Percentiles rank a stretch among this genome's conserved stretches.
Evolutionary conservation across 805 yeast species (phyloP).

Genomic region (Kazachstania bromeliacearum): DNA sequence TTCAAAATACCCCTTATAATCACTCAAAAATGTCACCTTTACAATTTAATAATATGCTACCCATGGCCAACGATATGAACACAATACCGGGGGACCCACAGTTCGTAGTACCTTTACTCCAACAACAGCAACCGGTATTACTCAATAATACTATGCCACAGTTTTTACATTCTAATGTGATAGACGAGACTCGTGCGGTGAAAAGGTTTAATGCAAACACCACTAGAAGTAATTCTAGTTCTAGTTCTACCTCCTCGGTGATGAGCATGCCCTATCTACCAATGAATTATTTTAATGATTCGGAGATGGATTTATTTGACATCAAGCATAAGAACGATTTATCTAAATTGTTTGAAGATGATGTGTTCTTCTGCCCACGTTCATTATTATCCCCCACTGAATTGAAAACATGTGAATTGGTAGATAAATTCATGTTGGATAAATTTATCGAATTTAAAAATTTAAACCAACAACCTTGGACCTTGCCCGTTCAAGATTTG

Average conservation of each 20-base stretch:
- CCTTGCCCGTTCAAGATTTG: too few species aligned
- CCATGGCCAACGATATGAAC: slow-evolving; percentile 1
- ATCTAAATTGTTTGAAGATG: slow-evolving; percentile 27
- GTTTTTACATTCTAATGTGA: background rate
- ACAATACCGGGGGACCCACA: too few species aligned
- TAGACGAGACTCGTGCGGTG: slow-evolving; percentile 4
- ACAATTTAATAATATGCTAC: too few species aligned
- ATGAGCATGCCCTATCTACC: slow-evolving; percentile 1
- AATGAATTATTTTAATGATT: background rate
- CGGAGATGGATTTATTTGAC: slow-evolving; percentile 1
- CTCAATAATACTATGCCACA: background rate
- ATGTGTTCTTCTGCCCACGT: slow-evolving; percentile 26
- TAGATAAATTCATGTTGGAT: slow-evolving; percentile 17
- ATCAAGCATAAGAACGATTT: slow-evolving; percentile 20
- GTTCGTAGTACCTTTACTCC: background rate
- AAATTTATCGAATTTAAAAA: slow-evolving; percentile 1
- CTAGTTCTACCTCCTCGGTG: slow-evolving; percentile 3
- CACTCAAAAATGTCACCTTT: too few species aligned
- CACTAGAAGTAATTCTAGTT: slow-evolving; percentile 10
- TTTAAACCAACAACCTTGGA: slow-evolving; percentile 7
- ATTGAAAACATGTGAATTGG: slow-evolving; percentile 18
- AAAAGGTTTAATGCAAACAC: slow-evolving; percentile 8
- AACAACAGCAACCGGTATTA: background rate
- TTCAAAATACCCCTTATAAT: too few species aligned
- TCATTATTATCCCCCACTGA: slow-evolving; percentile 22